phyloP scores from a whole-genome alignment of 2,329 filamentous ascomycete genomes.

The Colletotrichum costaricense region DNA sequence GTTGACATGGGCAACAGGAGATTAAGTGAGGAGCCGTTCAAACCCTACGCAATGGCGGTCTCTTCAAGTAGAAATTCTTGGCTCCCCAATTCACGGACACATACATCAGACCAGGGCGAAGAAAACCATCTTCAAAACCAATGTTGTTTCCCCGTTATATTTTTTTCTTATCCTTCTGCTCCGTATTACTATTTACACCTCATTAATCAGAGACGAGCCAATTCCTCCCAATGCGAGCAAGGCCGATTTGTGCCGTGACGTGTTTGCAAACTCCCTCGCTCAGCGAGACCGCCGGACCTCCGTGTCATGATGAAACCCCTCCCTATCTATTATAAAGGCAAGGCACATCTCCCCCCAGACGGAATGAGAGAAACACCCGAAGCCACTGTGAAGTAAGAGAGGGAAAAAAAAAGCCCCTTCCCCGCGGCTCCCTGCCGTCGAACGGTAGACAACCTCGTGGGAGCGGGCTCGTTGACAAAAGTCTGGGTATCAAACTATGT shows the following conservation, averaged over 20 bases:
- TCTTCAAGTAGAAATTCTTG: too few species aligned
- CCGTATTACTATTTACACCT: slow-evolving; percentile 13
- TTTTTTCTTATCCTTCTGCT: neutral
- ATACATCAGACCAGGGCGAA: neutral
- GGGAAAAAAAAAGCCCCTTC: neutral
- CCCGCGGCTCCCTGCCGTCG: neutral
- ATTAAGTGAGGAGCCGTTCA: too few species aligned
- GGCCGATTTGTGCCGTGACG: too few species aligned
- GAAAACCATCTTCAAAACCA: neutral
- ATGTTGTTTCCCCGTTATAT: neutral
- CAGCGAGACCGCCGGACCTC: neutral
- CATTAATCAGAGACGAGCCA: neutral
- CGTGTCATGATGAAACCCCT: neutral
- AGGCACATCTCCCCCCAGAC: neutral
- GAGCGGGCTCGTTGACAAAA: slow-evolving; percentile 7
- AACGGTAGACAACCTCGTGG: neutral
- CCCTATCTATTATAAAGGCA: neutral
- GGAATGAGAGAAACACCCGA: neutral
- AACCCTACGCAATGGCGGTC: too few species aligned
- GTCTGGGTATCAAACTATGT: slow-evolving; percentile 34
- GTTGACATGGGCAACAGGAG: too few species aligned
- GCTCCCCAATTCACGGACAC: too few species aligned
- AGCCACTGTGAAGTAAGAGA: too few species aligned
- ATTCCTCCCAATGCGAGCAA: neutral
- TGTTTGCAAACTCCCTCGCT: neutral